These are phyloP conservation scores for Basidiobolus heterosporus DNA, from an alignment of 371 early-diverging fungal genomes.

Conservation along the genomic window DNA sequence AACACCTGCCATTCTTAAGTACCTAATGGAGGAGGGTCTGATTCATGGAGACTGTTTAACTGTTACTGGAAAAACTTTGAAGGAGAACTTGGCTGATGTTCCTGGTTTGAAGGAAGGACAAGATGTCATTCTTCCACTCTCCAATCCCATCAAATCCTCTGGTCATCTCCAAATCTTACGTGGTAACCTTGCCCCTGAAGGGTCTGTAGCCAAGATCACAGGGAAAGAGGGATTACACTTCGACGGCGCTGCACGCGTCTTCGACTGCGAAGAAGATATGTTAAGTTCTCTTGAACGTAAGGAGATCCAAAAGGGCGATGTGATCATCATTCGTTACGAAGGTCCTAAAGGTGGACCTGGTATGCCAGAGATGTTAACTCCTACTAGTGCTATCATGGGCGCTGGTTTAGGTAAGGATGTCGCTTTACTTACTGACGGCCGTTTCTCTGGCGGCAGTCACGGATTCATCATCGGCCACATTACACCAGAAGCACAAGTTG, in stretches of 20 bases:
- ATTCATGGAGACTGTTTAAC: constrained; percentile 78
- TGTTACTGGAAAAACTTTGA: constrained; percentile 84
- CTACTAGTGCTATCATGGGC: constrained; percentile 92
- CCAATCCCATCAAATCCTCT: constrained; percentile 73
- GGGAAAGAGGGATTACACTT: constrained; percentile 91
- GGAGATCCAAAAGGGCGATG: constrained; percentile 72
- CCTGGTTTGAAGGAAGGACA: constrained; percentile 59
- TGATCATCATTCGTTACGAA: constrained; percentile 75
- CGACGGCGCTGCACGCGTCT: constrained; percentile 72
- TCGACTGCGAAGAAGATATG: constrained; percentile 81
- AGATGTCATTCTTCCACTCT: constrained; percentile 70
- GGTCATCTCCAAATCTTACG: constrained; percentile 86
- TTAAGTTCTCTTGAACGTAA: constrained; percentile 61
- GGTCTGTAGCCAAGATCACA: constrained; percentile 95
- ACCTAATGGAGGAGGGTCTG: constrained; percentile 56
- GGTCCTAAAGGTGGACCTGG: constrained; percentile 88
- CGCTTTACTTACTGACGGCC: constrained; percentile 88
- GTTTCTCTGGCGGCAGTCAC: constrained; percentile 93
- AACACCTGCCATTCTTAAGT: constrained; percentile 73
- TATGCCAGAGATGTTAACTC: constrained; percentile 92
- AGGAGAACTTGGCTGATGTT: constrained; percentile 62
- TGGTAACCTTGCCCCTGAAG: constrained; percentile 92
- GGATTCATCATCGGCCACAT: constrained; percentile 97
- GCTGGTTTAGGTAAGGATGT: constrained; percentile 94
- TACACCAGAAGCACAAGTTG: constrained; percentile 90